Conservation (phyloP, 257 asterid species). For the Fraxinus quadrangulata region DNA sequence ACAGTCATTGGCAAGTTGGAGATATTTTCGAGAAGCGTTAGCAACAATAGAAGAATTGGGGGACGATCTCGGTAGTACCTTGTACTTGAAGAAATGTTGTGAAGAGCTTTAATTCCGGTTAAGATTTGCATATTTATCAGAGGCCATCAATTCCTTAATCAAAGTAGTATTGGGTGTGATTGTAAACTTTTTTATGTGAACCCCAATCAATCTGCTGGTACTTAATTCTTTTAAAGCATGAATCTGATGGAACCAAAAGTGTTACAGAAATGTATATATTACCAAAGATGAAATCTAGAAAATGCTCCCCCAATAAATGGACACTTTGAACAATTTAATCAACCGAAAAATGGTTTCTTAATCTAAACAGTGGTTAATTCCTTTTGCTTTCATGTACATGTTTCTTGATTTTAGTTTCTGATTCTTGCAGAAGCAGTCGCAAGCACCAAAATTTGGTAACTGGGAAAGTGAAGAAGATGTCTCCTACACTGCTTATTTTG, state of each 20-base stretch:
- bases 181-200: too few species aligned
- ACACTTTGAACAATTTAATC: not conserved
- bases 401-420: conserved; percentile 22
- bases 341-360: not conserved
- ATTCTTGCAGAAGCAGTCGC: conserved; percentile 48
- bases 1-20: too few species aligned
- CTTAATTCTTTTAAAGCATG: too few species aligned
- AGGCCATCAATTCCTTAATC: not conserved
- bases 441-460: conserved; percentile 72
- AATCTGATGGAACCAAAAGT: too few species aligned
- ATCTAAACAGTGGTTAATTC: not conserved
- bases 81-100: not conserved
- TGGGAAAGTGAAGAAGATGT: conserved; percentile 74
- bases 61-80: too few species aligned
- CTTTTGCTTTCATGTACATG: conserved; percentile 7
- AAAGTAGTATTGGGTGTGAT: not conserved
- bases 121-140: not conserved
- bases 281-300: too few species aligned
- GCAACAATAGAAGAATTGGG: too few species aligned
- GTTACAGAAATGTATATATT: too few species aligned
- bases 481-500: conserved; percentile 65
- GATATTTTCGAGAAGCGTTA: too few species aligned
- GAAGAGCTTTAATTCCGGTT: not conserved
- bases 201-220: too few species aligned
- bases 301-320: not conserved